Base-by-base conservation (phyloP, 192 early-diverging fungal genomes). In the Coemansia sp. region DNA sequence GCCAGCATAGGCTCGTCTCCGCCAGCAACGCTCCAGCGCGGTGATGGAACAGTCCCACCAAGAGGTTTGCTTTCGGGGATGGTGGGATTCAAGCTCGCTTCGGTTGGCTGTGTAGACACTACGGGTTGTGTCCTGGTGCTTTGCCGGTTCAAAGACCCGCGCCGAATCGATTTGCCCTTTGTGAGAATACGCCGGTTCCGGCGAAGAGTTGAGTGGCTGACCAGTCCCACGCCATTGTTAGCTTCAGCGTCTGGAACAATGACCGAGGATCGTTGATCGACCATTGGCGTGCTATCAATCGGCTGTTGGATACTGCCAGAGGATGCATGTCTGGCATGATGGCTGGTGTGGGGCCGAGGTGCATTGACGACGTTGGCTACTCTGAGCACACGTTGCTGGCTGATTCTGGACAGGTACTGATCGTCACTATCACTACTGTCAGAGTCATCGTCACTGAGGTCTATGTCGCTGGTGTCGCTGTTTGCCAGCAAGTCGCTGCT, bases 401-500 rank as follows among this genome's bases (percentile, higher is more conserved):
- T 43, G 14, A 81, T 59, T 28, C 63, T 65, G 2, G 78, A 50
- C 37, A 75, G 40, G 35, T 81, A 81, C 18, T 71, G 56, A 51
- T 65, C 64, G 58, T 73, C 77, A 55, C 69, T 80, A 35, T 76
- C 68, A 48, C 67, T 58, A 34, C 53, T 55, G 42, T 62, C 18
- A 7, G 39, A 45, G 21, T 42, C 23, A 37, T 58, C 37, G 5
- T 59, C 72, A 9, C 69, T 74, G 59, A 71, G 66, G 14, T 65
- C 62, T 5, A 75, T 64, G 0, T 71, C 69, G 39, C 64, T 69
- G 23, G 70, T 59, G 20, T 66, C 67, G 60, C 66, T 62, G 70
- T 71, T 75, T 51, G 63, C 63, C 7, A 63, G 57, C 56, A 76
- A 45, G 51, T 82, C 79, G 70, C 79, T 82, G 73, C 79, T 82